Percentiles rank a stretch among this genome's conserved stretches.
These are phyloP conservation scores for Geranium brycei DNA, from an alignment of 345 rosid genomes.

Conservation along the genomic window DNA sequence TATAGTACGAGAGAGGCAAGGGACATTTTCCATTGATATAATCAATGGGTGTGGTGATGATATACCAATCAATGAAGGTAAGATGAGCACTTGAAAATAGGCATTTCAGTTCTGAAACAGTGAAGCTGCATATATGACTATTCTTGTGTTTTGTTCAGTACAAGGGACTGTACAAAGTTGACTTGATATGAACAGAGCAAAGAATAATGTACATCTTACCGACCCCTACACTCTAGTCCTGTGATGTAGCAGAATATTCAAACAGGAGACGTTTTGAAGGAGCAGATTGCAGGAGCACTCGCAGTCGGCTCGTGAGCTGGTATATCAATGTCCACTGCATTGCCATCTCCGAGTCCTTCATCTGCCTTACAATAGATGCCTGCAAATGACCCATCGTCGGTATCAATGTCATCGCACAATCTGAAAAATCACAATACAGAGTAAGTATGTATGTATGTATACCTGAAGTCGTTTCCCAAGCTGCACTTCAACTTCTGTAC, in stretches of 20 bases:
- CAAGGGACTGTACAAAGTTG: no score
- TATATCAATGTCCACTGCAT: slow-evolving; percentile 91
- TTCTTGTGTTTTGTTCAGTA: no score
- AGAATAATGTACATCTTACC: background rate
- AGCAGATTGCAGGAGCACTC: slow-evolving; percentile 79
- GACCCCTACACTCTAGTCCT: slow-evolving; percentile 30
- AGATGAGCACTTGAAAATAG: no score
- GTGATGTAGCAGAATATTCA: slow-evolving; percentile 86
- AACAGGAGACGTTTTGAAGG: slow-evolving; percentile 87
- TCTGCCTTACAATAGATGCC: slow-evolving; percentile 90
- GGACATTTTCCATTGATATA: no score
- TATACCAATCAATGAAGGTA: no score
- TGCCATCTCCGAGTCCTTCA: slow-evolving; percentile 97
- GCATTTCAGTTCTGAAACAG: no score
- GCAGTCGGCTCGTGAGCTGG: slow-evolving; percentile 80
- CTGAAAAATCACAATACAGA: background rate
- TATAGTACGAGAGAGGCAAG: no score
- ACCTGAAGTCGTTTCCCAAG: slow-evolving; percentile 97
- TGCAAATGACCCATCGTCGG: slow-evolving; percentile 10
- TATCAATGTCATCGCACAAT: no score
- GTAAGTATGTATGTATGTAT: background rate
- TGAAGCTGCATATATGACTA: no score
- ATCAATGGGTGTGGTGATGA: no score
- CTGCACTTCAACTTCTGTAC: slow-evolving; percentile 93
- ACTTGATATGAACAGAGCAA: background rate